Conservation (phyloP, 768 basidiomycete species). For the Boletus speciosus region DNA sequence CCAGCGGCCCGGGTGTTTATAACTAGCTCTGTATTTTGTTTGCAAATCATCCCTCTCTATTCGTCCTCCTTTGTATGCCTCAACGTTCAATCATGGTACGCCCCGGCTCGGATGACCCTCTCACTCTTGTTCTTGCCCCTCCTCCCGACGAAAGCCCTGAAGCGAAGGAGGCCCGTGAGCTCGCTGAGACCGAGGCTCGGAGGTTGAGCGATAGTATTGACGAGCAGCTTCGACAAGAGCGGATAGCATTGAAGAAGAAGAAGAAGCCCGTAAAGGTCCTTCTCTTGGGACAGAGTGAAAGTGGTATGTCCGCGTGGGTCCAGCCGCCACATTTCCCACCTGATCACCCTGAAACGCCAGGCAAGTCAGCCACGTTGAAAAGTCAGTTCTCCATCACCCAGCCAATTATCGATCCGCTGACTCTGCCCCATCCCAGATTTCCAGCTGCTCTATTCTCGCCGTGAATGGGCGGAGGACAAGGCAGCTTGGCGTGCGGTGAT, state of each 20-base stretch:
- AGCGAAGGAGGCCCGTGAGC: slow-evolving; percentile 52
- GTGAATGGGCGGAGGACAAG: slow-evolving; percentile 68
- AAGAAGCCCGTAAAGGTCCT: slow-evolving; percentile 71
- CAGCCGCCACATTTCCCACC: slow-evolving; percentile 1
- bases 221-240: slow-evolving; percentile 64
- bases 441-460: slow-evolving; percentile 67
- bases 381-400: slow-evolving; percentile 39
- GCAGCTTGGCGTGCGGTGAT: slow-evolving; percentile 73
- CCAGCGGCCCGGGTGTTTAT: background rate
- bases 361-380: slow-evolving; percentile 78
- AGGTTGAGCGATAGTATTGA: slow-evolving; percentile 72
- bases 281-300: slow-evolving; percentile 74
- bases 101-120: slow-evolving; percentile 54
- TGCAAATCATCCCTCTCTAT: background rate
- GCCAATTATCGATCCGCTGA: background rate
- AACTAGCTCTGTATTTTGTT: background rate
- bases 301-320: slow-evolving; percentile 36
- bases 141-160: slow-evolving; percentile 61
- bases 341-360: slow-evolving; percentile 13
- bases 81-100: slow-evolving; percentile 19
- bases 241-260: slow-evolving; percentile 53
- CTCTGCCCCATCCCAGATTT: slow-evolving; percentile 44
- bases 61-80: too few species aligned
- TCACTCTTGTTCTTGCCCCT: slow-evolving; percentile 57
- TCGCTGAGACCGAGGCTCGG: slow-evolving; percentile 60